Evolutionary conservation across 306 rosid genomes (phyloP), one percentile per base, ranked within the genome.

Genomic region (Castanospermum australe): DNA sequence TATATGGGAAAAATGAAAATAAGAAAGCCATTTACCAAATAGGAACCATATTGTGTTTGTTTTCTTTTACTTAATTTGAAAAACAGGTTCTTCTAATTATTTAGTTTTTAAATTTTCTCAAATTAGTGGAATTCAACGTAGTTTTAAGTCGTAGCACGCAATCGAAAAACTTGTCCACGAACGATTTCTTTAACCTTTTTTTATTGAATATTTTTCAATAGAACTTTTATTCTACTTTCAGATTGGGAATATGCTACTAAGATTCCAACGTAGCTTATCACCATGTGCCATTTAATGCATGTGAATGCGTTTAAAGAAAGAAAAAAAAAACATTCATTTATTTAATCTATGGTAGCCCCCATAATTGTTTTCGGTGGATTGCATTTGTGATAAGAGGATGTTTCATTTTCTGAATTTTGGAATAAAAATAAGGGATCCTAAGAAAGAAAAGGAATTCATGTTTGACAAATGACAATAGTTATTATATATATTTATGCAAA

Each of bases 271-370:
- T 2, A 47, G 72, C 57, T 35, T 66, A 57, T 65, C 33, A 57
- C 65, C 85, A 75, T 81, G 85, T 75, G 85, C 55, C 81, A 69
- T 75, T 81, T 24, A 81, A 64, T 71, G 75, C 57, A 45, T 77
- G 83, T 71, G 82, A 77, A 77, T 81, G 71, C 76, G 79, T 63
- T 63, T 79, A 56, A 66, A 32, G 17, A 17, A 28, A 42, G 82
- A 56, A 66, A 32, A 35, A 17, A 28, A 42, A 50, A 33, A 12
- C 18, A 12, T 25, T 6, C 15, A 60, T n/a, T 17, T 78, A 47
- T 14, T 15, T 22, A 25, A 55, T 38, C 14, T 11, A 3, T 4
- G 9, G 25, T 30, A 54, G 68, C 5, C 55, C 38, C 33, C n/a
- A 41, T 8, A 6, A 41, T n/a, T n/a, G 33, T 52, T 63, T 77